Evolutionary conservation across 768 basidiomycete genomes (phyloP).

Genomic region (Lepiota venenata): DNA sequence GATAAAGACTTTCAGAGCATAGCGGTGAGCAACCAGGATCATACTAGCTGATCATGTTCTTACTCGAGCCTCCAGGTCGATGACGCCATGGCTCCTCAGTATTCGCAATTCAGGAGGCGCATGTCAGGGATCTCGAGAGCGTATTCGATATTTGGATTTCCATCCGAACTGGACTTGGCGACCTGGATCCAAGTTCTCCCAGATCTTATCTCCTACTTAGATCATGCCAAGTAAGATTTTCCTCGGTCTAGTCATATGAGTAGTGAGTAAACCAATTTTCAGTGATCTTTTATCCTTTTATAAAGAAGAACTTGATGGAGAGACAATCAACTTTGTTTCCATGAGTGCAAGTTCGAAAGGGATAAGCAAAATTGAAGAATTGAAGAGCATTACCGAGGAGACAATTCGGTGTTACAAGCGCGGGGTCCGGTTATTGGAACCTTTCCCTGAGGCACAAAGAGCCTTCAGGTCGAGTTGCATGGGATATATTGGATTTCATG

Average conservation of each 20-base stretch:
- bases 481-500: too few relatives aligned
- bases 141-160: neutral
- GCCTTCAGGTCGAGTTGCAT: too few relatives aligned
- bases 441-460: too few relatives aligned
- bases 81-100: neutral
- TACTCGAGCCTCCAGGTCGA: neutral
- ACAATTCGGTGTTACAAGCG: too few relatives aligned
- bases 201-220: constrained; percentile 5
- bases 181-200: constrained; percentile 3
- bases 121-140: neutral
- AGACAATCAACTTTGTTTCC: neutral
- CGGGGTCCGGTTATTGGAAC: too few relatives aligned
- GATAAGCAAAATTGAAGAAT: neutral
- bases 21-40: neutral
- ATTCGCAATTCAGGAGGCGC: neutral
- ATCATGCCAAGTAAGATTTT: constrained; percentile 6
- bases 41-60: neutral
- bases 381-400: neutral
- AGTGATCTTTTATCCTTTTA: constrained; percentile 39
- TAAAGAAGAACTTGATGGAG: constrained; percentile 30
- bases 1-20: neutral
- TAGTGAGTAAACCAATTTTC: neutral
- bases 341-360: neutral
- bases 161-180: neutral
- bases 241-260: neutral